Evolutionary conservation across 2,329 filamentous ascomycete genomes (phyloP), one percentile per base, ranked within the genome.

Genomic region (Epicoccum sorghinum): DNA sequence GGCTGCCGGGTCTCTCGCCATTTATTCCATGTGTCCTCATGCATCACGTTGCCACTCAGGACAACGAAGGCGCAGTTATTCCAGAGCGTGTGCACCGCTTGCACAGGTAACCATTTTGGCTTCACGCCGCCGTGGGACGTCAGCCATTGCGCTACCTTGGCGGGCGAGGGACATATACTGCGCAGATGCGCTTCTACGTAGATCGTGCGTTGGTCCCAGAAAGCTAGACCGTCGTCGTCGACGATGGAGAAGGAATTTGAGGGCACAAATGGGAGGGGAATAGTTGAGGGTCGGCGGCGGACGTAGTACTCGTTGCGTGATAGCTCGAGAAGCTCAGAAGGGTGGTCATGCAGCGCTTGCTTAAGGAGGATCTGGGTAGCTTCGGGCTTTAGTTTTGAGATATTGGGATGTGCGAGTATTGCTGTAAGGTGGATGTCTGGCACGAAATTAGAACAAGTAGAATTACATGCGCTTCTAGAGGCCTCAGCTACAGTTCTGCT

Each of bases 141-240:
- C n/a, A 75, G 58, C 66, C 66, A 72, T 18, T 69, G 56, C 27
- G 70, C 65, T 2, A 74, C 59, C 39, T 58, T 68, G 2, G 69
- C 69, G 1, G 69, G 70, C 29, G 61, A 68, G 36, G 68, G 65
- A 44, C 66, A 71, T 7, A 73, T 56, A 30, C 64, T 64, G 25
- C 65, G 66, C 7, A 65, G 41, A 47, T 73, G 71, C n/a, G 72
- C 70, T 43, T 75, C 72, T 25, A 75, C 67, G 37, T 75, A 75
- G 36, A 75, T 69, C 14, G 71, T 73, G 4, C 70, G 70, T 48
- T 71, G 60, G 33, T 74, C 69, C 71, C 72, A 75, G 53, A 71
- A 74, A 32, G 50, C 59, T 22, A 73, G 45, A 7, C 69, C 71
- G 23, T 70, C 55, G 43, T 72, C 69, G 47, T 72, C 57, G 18